phyloP scores from a whole-genome alignment of 73 alveolate genomes.

The Symbiodinium pilosum region DNA sequence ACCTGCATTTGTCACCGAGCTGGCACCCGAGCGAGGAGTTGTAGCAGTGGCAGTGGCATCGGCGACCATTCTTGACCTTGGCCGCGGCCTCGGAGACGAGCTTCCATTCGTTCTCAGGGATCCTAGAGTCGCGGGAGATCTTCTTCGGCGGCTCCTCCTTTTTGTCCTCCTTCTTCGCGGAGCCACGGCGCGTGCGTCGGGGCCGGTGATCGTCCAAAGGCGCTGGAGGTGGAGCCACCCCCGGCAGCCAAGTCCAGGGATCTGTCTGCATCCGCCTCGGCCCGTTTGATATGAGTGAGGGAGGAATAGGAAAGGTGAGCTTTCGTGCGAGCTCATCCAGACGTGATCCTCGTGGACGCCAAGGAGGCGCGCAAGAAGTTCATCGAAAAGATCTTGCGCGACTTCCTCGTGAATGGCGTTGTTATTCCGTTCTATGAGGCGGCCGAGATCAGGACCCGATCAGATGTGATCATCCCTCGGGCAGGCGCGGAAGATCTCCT shows the following conservation, averaged over 20 bases:
- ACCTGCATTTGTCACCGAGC: background rate
- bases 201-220: too few species aligned
- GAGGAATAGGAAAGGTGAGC: too few species aligned
- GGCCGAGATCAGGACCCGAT: conserved; percentile 26
- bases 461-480: conserved; percentile 1
- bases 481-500: conserved; percentile 40
- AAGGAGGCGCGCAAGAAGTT: conserved; percentile 1
- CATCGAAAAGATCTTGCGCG: conserved; percentile 24
- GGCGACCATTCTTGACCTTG: background rate
- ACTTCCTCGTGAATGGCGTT: conserved; percentile 29
- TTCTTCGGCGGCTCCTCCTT: background rate
- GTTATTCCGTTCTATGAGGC: conserved; percentile 16
- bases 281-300: too few species aligned
- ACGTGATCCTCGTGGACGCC: conserved; percentile 23
- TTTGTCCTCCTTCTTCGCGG: too few species aligned
- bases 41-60: background rate
- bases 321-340: conserved; percentile 24
- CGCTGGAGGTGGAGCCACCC: too few species aligned
- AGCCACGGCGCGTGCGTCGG: too few species aligned
- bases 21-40: too few species aligned
- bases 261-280: too few species aligned
- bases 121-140: background rate
- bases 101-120: background rate
- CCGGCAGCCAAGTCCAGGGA: too few species aligned
- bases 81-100: background rate